Conservation (phyloP, 495 filamentous ascomycete genomes). For the Hypoxylon fuscum region DNA sequence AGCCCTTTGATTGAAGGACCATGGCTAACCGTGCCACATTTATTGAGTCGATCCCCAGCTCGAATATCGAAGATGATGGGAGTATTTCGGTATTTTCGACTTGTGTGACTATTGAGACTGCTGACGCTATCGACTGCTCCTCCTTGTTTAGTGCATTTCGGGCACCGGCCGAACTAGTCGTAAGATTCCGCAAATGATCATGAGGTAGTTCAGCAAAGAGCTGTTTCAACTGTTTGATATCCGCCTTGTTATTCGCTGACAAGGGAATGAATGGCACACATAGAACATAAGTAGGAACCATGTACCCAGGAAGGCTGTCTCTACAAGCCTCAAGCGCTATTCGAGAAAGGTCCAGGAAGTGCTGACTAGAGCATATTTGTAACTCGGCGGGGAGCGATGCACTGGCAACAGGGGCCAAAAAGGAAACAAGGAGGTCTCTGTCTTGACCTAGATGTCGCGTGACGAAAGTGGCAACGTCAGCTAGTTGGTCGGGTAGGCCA, state of each 20-base stretch:
- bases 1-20: slow-evolving; percentile 60
- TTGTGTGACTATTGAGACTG: slow-evolving; percentile 60
- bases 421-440: slow-evolving; percentile 75
- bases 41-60: slow-evolving; percentile 84
- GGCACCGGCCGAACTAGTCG: slow-evolving; percentile 34
- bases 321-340: slow-evolving; percentile 63
- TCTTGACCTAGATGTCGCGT: slow-evolving; percentile 68
- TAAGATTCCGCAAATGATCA: slow-evolving; percentile 62
- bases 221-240: slow-evolving; percentile 66
- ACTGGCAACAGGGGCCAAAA: slow-evolving; percentile 56
- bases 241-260: slow-evolving; percentile 78
- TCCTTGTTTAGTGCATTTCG: slow-evolving; percentile 46
- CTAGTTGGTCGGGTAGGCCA: slow-evolving; percentile 48
- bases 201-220: slow-evolving; percentile 68
- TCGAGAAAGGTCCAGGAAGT: slow-evolving; percentile 37
- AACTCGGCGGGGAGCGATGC: slow-evolving; percentile 18
- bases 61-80: slow-evolving; percentile 73
- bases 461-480: slow-evolving; percentile 72
- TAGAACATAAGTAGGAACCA: slow-evolving; percentile 80
- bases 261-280: slow-evolving; percentile 70
- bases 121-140: slow-evolving; percentile 59
- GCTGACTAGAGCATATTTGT: slow-evolving; percentile 42
- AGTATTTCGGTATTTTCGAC: slow-evolving; percentile 56
- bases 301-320: slow-evolving; percentile 71
- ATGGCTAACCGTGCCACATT: slow-evolving; percentile 72